These are phyloP conservation scores for Hypoxylon sp. DNA, from an alignment of 2,329 filamentous ascomycete species.

Conservation along the genomic window DNA sequence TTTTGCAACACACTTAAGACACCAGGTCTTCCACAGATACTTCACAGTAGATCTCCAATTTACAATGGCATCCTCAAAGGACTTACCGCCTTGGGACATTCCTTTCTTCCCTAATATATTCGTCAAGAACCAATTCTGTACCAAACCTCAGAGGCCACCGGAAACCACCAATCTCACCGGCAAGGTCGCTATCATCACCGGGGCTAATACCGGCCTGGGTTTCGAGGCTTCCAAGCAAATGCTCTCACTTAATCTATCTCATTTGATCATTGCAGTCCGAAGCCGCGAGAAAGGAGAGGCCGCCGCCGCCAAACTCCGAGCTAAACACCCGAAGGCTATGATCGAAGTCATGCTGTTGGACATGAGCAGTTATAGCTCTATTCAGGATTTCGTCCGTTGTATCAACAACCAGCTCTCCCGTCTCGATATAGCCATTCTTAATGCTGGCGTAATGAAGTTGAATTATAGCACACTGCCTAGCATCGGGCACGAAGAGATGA, in stretches of 20 bases:
- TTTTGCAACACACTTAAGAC: background rate
- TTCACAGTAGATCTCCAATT: background rate
- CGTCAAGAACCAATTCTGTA: conserved; percentile 34
- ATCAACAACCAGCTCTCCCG: conserved; percentile 37
- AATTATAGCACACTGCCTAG: background rate
- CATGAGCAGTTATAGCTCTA: conserved; percentile 62
- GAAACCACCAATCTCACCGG: conserved; percentile 50
- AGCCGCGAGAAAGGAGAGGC: conserved; percentile 59
- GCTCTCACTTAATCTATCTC: conserved; percentile 57
- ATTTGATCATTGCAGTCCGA: conserved; percentile 65
- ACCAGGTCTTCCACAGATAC: background rate
- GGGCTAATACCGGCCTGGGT: conserved; percentile 65
- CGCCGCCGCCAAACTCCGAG: conserved; percentile 56
- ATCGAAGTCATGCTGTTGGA: conserved; percentile 68
- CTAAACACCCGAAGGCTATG: conserved; percentile 51
- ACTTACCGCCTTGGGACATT: conserved; percentile 33
- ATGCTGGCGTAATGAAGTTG: conserved; percentile 24
- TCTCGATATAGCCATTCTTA: conserved; percentile 34
- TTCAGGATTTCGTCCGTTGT: conserved; percentile 59
- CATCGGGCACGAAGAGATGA: conserved; percentile 30
- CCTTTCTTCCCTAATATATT: conserved; percentile 35
- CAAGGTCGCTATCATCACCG: conserved; percentile 64
- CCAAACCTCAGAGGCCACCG: conserved; percentile 26
- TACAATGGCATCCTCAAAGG: conserved; percentile 37
- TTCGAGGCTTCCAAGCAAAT: conserved; percentile 61